Percentiles rank a stretch among this genome's conserved stretches.
Evolutionary conservation across 345 rosid genomes (phyloP).

Genomic region (Psidium friedrichsthalianum): DNA sequence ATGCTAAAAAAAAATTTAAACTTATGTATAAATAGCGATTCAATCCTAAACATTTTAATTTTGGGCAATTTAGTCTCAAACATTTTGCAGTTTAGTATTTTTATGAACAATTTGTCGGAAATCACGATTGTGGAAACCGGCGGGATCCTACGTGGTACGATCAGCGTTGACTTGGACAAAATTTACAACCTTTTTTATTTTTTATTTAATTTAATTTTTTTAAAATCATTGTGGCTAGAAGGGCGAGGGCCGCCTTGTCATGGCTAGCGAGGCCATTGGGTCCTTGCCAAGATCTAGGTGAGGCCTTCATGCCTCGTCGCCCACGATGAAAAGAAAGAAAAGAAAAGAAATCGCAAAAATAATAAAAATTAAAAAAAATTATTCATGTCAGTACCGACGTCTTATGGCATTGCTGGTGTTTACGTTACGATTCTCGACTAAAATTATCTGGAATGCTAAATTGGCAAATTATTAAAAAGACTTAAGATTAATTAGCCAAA

Average conservation of each 20-base stretch:
- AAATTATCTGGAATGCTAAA: background rate
- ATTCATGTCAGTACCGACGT: rapidly evolving
- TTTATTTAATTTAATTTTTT: background rate
- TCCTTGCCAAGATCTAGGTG: too few relatives aligned
- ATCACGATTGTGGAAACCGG: rapidly evolving
- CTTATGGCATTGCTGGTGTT: rapidly evolving
- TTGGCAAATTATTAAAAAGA: rapidly evolving
- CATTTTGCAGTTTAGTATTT: background rate
- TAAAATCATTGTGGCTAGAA: background rate
- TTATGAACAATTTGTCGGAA: background rate
- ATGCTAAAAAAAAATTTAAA: background rate
- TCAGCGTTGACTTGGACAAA: rapidly evolving
- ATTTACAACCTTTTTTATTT: rapidly evolving
- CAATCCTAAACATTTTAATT: background rate
- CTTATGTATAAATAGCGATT: rapidly evolving
- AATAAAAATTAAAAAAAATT: background rate
- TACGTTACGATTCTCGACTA: rapidly evolving
- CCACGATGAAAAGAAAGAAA: background rate
- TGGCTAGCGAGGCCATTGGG: too few relatives aligned
- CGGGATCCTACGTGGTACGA: background rate
- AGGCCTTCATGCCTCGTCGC: background rate
- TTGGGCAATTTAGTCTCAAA: background rate
- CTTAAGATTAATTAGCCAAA: background rate
- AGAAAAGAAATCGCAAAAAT: background rate
- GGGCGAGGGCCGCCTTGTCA: background rate